Evolutionary conservation across 2,329 filamentous ascomycete genomes (phyloP).

Genomic region (Phyllosticta citriasiana): DNA sequence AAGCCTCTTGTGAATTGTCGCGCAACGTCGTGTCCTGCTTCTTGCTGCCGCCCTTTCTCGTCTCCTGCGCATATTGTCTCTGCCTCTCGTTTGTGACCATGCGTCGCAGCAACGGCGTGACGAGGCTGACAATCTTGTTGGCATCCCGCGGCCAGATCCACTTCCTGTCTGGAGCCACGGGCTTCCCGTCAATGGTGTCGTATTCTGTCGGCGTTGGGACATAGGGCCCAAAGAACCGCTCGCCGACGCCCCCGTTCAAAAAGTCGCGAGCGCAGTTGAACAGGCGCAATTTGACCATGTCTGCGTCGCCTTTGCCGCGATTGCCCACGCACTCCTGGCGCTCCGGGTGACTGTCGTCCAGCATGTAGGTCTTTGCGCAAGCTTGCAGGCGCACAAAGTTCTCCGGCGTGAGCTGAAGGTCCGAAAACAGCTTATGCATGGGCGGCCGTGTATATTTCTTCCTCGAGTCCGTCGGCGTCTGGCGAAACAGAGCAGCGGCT

Average conservation of each 20-base stretch:
- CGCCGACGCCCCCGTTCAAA: slow-evolving; percentile 40
- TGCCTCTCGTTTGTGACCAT: slow-evolving; percentile 54
- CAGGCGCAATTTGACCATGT: slow-evolving; percentile 47
- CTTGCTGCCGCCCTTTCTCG: slow-evolving; percentile 37
- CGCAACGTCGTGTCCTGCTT: slow-evolving; percentile 17
- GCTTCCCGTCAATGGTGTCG: slow-evolving; percentile 29
- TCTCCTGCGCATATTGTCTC: slow-evolving; percentile 47
- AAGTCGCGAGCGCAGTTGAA: slow-evolving; percentile 49
- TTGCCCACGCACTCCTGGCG: slow-evolving; percentile 48
- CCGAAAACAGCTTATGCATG: slow-evolving; percentile 48
- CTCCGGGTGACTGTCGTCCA: slow-evolving; percentile 44
- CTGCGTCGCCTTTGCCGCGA: slow-evolving; percentile 43
- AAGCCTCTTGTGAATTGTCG: slow-evolving; percentile 1
- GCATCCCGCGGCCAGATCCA: slow-evolving; percentile 46
- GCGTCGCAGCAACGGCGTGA: slow-evolving; percentile 46
- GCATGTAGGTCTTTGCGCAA: slow-evolving; percentile 48
- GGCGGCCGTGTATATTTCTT: slow-evolving; percentile 50
- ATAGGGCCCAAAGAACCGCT: slow-evolving; percentile 39
- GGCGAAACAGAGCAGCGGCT: slow-evolving; percentile 43
- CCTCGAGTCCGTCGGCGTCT: slow-evolving; percentile 33
- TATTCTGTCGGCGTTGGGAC: slow-evolving; percentile 20
- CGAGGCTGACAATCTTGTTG: slow-evolving; percentile 45
- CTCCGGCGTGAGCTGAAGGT: slow-evolving; percentile 46
- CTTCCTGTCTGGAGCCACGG: slow-evolving; percentile 27
- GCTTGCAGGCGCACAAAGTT: slow-evolving; percentile 47